These are phyloP conservation scores for Aspergillus amoenus DNA, from an alignment of 2,329 filamentous ascomycete species.

Conservation along the genomic window DNA sequence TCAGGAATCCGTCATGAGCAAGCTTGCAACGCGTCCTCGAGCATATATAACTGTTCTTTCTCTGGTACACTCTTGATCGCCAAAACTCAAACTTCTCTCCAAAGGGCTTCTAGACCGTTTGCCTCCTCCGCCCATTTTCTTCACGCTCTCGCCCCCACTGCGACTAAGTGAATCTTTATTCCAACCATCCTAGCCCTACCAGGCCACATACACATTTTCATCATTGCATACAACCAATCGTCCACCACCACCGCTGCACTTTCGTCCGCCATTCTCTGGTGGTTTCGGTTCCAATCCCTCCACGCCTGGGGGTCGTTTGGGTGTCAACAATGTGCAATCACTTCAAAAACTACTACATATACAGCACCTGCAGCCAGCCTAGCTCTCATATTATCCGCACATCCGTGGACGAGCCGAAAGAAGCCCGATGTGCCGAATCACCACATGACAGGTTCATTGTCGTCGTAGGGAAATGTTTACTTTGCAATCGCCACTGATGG, in stretches of 20 bases:
- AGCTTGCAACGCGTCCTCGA: not conserved
- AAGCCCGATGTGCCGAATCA: constrained; percentile 59
- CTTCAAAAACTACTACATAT: constrained; percentile 76
- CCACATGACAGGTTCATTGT: constrained; percentile 76
- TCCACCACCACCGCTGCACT: not conserved
- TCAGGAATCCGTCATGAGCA: constrained; percentile 18
- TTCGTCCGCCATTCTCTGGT: not conserved
- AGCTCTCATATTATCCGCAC: constrained; percentile 70
- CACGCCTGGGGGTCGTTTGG: constrained; percentile 5
- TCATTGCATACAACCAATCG: not conserved
- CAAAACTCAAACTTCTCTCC: not conserved
- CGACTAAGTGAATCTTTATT: not conserved
- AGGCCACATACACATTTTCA: not conserved
- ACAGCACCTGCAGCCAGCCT: constrained; percentile 68
- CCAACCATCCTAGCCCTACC: not conserved
- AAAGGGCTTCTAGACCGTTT: not conserved
- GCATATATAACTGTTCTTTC: constrained; percentile 16
- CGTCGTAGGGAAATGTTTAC: constrained; percentile 61
- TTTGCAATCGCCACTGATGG: constrained; percentile 42
- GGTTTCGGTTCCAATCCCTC: not conserved
- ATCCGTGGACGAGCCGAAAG: constrained; percentile 63
- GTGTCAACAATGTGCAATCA: constrained; percentile 55
- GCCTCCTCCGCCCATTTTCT: not conserved
- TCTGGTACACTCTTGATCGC: constrained; percentile 4
- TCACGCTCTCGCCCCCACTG: not conserved